Conservation (phyloP, 768 basidiomycete species). For the Multifurca ochricompacta region DNA sequence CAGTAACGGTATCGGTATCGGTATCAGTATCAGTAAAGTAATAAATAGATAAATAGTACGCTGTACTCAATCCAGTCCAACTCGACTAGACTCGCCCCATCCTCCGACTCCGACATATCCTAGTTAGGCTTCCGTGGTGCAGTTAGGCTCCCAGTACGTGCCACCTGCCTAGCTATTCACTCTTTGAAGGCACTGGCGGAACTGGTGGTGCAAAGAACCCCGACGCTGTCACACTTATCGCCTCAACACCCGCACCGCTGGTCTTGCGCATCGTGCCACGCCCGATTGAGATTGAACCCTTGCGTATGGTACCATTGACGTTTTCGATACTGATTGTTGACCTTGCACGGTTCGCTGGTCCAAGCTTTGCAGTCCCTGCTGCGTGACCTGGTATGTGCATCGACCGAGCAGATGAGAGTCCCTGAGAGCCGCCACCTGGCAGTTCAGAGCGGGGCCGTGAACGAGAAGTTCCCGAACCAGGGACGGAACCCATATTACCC, state of each 20-base stretch:
- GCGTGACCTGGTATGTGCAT: constrained; percentile 29
- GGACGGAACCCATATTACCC: constrained; percentile 21
- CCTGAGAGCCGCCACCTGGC: constrained; percentile 20
- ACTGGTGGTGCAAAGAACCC: constrained; percentile 56
- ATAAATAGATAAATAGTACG: neutral
- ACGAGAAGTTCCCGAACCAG: constrained; percentile 28
- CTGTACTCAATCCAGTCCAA: too few species aligned
- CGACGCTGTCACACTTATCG: constrained; percentile 63
- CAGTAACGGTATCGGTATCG: too few species aligned
- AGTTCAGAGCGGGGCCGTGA: constrained; percentile 37
- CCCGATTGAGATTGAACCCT: constrained; percentile 60
- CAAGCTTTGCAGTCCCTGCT: constrained; percentile 24
- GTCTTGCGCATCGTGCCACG: constrained; percentile 53
- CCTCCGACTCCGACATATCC: too few species aligned
- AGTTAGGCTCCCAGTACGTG: neutral
- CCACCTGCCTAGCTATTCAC: neutral
- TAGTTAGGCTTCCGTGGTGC: neutral
- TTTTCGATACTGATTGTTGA: constrained; percentile 66
- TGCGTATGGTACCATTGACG: constrained; percentile 29
- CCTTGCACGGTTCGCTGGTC: constrained; percentile 37
- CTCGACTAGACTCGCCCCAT: too few species aligned
- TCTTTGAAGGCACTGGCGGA: neutral
- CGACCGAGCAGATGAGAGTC: constrained; percentile 27
- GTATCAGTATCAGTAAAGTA: neutral
- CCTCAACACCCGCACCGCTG: constrained; percentile 67